Percentiles rank a stretch among this genome's conserved stretches.
Conservation (phyloP, 23 red algal species). For the Chondrus crispus region DNA sequence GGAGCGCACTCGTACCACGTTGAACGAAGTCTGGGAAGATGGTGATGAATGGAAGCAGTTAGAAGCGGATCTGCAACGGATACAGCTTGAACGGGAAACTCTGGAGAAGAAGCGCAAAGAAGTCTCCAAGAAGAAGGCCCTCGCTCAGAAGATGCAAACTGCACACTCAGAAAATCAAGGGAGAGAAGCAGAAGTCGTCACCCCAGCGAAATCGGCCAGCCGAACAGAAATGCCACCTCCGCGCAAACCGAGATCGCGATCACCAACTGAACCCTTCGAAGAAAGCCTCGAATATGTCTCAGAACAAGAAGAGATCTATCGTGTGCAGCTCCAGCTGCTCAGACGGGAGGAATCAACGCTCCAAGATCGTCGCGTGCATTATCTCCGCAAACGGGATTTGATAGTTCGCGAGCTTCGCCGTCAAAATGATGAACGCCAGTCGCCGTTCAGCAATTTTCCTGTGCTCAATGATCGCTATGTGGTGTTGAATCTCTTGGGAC, state of each 20-base stretch:
- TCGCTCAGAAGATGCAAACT: conserved; percentile 7
- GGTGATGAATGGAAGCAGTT: conserved; percentile 64
- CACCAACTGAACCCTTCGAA: conserved; percentile 1
- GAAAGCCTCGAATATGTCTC: conserved; percentile 35
- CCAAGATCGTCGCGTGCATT: conserved; percentile 1
- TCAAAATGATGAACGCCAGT: conserved; percentile 75
- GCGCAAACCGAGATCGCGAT: not conserved
- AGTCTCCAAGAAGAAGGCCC: conserved; percentile 18
- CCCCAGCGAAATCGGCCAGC: not conserved
- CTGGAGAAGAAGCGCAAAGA: conserved; percentile 71
- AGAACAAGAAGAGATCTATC: conserved; percentile 78
- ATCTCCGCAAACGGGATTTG: conserved; percentile 57
- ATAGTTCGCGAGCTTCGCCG: conserved; percentile 84
- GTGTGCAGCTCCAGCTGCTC: conserved; percentile 43
- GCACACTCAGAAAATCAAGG: not conserved
- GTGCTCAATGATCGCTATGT: conserved; percentile 76
- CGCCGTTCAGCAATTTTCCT: conserved; percentile 66
- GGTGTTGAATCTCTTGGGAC: conserved; percentile 80
- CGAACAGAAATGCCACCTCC: conserved; percentile 22
- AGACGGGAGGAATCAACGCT: conserved; percentile 58
- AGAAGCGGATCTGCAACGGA: not conserved
- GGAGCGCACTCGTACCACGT: conserved; percentile 57
- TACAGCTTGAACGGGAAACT: conserved; percentile 37
- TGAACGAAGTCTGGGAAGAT: conserved; percentile 89
- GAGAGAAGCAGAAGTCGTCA: not conserved